Evolutionary conservation across 2,329 filamentous ascomycete genomes (phyloP).

Genomic region (Coniochaeta ligniaria): DNA sequence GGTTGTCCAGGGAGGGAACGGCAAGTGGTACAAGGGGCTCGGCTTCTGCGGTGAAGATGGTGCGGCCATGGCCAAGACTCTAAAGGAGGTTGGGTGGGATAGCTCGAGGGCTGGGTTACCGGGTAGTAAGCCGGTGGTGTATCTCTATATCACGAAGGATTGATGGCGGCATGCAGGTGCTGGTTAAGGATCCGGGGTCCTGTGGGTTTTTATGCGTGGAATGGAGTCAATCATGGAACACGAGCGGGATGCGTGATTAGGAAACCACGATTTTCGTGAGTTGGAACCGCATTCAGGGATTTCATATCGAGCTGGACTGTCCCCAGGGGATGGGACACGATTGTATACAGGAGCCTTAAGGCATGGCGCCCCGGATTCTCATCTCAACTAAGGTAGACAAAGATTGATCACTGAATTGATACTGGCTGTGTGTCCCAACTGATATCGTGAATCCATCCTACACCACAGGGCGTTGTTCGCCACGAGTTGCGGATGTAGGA

Average conservation of each 20-base stretch:
- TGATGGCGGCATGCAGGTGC: conserved; percentile 15
- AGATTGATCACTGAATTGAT: neutral
- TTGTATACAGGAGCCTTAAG: neutral
- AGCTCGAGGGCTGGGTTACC: conserved; percentile 36
- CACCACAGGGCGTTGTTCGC: too few relatives aligned
- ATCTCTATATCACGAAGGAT: conserved; percentile 51
- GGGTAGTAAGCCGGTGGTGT: conserved; percentile 48
- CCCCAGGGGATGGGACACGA: neutral
- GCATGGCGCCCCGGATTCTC: neutral
- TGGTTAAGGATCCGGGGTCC: neutral
- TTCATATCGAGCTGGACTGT: neutral
- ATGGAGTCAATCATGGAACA: neutral
- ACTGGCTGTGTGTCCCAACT: too few relatives aligned
- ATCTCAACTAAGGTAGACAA: neutral
- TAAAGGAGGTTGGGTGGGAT: conserved; percentile 55
- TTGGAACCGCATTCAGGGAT: neutral
- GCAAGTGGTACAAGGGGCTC: conserved; percentile 52
- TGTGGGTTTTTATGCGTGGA: neutral
- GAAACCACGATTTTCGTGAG: neutral
- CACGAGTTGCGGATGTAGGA: too few relatives aligned
- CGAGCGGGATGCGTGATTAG: neutral
- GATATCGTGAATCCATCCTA: too few relatives aligned
- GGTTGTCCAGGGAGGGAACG: conserved; percentile 45
- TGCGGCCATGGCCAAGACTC: conserved; percentile 37
- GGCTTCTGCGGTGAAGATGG: conserved; percentile 42